Base-by-base conservation (phyloP, 306 rosid species). In the Pyrus bretschneideri region DNA sequence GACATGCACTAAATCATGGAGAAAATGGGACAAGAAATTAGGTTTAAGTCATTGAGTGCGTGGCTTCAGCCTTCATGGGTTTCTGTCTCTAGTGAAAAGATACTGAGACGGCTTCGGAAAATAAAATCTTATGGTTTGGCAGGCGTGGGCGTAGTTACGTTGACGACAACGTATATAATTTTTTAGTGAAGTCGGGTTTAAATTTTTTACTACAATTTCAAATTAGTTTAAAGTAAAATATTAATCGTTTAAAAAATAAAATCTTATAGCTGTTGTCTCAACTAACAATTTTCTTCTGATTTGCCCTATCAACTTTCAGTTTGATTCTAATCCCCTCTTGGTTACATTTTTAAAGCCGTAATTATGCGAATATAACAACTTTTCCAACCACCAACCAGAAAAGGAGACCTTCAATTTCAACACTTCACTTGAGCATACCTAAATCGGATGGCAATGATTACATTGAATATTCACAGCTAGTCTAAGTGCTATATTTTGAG, bases 11-110 rank as follows among this genome's bases (percentile, higher is more conserved):
- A 63, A 42, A 38, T 54, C 66, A 68, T 64, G 69, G 40, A 75
- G 51, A 55, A 70, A 67, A 75, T 49, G 49, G 61, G 83, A 75
- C 81, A 83, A 71, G 79, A 55, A 67, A 66, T 66, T 76, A 79
- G 78, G 81, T 79, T 79, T 35, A 13, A 11, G 45, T 46, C 23
- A 42, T 45, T 6, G 44, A 73, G 22, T 17, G 61, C 63, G 70
- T 67, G 42, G 62, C 31, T 46, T 38, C 69, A 11, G 52, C 54
- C 31, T 46, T 38, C 69, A 11, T 62, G 46, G 61, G 70, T 74
- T 59, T 51, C 35, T 65, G 86, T 75, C 69, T 31, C 65, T 59
- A 60, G 81, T 71, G 83, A 80, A 42, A 42, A 70, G 78, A 52
- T 51, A 73, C 45, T 63, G 74, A 72, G 69, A 9, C 12, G 45